Evolutionary conservation across 768 basidiomycete species (phyloP), one percentile per base, ranked within the genome.

Genomic region (Trametes maxima): DNA sequence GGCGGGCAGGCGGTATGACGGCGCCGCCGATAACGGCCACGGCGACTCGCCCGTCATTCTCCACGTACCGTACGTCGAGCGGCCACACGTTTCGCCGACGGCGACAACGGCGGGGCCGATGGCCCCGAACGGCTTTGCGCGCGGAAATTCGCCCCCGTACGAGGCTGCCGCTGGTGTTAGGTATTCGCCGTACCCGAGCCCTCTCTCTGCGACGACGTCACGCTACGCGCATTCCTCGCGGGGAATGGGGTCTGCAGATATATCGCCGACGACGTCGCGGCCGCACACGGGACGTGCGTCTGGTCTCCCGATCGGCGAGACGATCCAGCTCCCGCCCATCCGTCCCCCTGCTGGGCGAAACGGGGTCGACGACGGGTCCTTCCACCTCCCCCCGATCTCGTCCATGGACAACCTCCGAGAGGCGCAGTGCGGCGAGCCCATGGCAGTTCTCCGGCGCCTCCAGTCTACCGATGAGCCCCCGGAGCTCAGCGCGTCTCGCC

Each of bases 381-480:
- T 68, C 49, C 62, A 68, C 33, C 67, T 74, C 19, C 73, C 72
- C 14, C 70, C 73, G 14, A 74, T 74, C 51, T 69, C 72, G 14
- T 83, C 86, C 0, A 73, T 92, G 66, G 88, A 89, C 70, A 84
- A 85, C 60, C 70, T 86, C 50, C 78, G 85, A 10, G 84, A 85
- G 2, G 73, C 81, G 21, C 70, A 74, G 67, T 72, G 77, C 62
- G 59, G 78, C 39, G 87, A 89, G 68, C 85, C 88, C 0, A 83
- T 85, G 5, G 84, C 87, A 6, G 89, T 91, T 7, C 73, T 91
- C 48, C 76, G 84, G 55, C 80, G 89, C 25, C 73, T 91, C n/a
- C 80, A 77, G 57, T 78, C 80, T 63, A 83, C 86, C 21, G 86
- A 86, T 52, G 78, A 80, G 42, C 58, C 62, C 50, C 51, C 14